A percentile compares a stretch with the other conserved stretches of the same genome.
phyloP scores from a whole-genome alignment of 805 yeast species.

The Lipomyces sp. region DNA sequence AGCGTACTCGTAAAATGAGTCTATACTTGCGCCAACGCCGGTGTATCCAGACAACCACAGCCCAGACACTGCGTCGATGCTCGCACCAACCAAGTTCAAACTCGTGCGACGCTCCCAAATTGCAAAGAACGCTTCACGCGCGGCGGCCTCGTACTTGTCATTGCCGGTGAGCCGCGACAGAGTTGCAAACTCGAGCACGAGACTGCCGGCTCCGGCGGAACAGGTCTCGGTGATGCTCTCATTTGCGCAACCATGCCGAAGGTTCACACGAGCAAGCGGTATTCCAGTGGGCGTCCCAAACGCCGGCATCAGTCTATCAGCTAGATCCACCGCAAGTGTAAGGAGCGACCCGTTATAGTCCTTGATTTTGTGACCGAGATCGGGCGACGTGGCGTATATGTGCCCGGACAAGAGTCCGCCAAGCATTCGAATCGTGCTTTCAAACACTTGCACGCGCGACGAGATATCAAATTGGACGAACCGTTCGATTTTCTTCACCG shows the following conservation, averaged over 20 bases:
- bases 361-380: constrained; percentile 43
- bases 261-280: constrained; percentile 78
- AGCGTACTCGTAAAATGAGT: constrained; percentile 87
- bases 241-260: constrained; percentile 48
- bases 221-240: constrained; percentile 58
- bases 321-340: constrained; percentile 69
- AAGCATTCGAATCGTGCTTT: constrained; percentile 72
- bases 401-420: constrained; percentile 84
- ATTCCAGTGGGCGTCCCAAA: constrained; percentile 59
- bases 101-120: constrained; percentile 66
- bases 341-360: constrained; percentile 72
- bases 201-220: constrained; percentile 82
- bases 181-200: constrained; percentile 74
- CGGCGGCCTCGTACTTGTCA: constrained; percentile 58
- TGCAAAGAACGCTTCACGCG: constrained; percentile 60
- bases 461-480: constrained; percentile 55
- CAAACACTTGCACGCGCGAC: constrained; percentile 82
- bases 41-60: constrained; percentile 58
- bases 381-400: constrained; percentile 56
- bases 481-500: constrained; percentile 43
- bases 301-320: constrained; percentile 65
- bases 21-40: constrained; percentile 89
- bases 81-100: constrained; percentile 71
- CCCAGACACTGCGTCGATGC: constrained; percentile 59
- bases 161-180: constrained; percentile 75